Base-by-base conservation (phyloP, 345 rosid genomes). In the Hypericum androsaemum region DNA sequence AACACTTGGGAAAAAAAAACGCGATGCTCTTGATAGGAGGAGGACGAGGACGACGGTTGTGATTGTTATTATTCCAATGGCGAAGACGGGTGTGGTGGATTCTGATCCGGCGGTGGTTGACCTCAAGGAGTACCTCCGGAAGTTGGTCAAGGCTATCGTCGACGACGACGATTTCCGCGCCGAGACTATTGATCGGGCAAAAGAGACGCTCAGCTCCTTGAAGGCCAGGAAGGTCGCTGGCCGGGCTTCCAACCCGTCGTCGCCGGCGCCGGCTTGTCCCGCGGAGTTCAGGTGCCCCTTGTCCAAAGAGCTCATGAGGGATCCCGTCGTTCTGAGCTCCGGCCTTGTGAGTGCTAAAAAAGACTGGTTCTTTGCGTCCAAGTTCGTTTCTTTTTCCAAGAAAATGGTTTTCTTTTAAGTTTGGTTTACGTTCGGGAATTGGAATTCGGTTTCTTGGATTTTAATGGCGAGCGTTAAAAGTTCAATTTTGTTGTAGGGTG, bases 301-400 rank as follows among this genome's bases (percentile, higher is more conserved):
- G 16, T 92, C 98, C 13, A 80, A 77, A 8, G 95, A 92, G 45
- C 59, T 92, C 58, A 92, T 88, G 98, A 71, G 76, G 64, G 97
- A 92, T 80, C 98, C 97, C 41, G 95, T 92, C 37, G 73, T 92
- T 72, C 63, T 92, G 67, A 69, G 90, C 45, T 75, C 98, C 16
- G 98, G 97, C 8, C 87, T 71, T 97, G 98, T 92, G 57, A 38
- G 77, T 47, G 39, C 17, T n/a, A 45, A 17, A 22, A 43, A 7
- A 13, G 15, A 17, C 12, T 46, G 32, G 16, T 46, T 46, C 8
- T 32, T 12, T 12, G 12, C 5, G n/a, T 44, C 48, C 3, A 44
- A 45, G 50, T 58, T 40, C 41, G 36, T 10, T 7, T 8, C 61
- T 37, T 39, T 1, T n/a, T n/a, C n/a, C n/a, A n/a, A n/a, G n/a